Evolutionary conservation across 2,329 filamentous ascomycete species (phyloP).

Genomic region (Graphiopsis chlorocephala): DNA sequence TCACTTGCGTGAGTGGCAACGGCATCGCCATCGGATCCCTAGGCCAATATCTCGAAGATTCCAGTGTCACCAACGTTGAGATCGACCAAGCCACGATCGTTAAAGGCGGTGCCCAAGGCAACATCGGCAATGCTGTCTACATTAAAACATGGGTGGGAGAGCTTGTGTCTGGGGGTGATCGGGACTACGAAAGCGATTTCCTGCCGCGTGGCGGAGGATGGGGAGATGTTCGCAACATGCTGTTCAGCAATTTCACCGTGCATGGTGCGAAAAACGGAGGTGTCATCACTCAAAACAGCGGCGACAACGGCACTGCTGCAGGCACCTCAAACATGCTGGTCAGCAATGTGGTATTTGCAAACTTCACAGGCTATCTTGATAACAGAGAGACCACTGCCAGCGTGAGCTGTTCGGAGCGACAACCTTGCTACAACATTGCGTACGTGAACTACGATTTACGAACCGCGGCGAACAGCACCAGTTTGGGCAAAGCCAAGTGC

Average conservation of each 20-base stretch:
- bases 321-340: constrained; percentile 53
- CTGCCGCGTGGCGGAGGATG: constrained; percentile 53
- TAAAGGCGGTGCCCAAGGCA: constrained; percentile 40
- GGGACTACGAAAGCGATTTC: constrained; percentile 49
- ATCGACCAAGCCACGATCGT: constrained; percentile 49
- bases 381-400: constrained; percentile 34
- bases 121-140: constrained; percentile 51
- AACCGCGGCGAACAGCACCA: constrained; percentile 33
- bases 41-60: constrained; percentile 56
- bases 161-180: constrained; percentile 40
- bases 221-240: constrained; percentile 52
- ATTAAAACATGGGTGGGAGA: constrained; percentile 58
- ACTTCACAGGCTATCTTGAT: constrained; percentile 50
- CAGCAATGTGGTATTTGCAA: constrained; percentile 49
- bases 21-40: constrained; percentile 52
- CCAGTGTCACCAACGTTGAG: constrained; percentile 49
- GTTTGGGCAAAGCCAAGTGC: constrained; percentile 36
- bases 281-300: constrained; percentile 48
- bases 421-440: constrained; percentile 52
- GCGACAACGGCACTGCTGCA: constrained; percentile 47
- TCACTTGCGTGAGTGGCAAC: constrained; percentile 55
- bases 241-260: constrained; percentile 52
- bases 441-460: constrained; percentile 43
- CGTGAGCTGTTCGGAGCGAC: constrained; percentile 48
- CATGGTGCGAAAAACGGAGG: constrained; percentile 46